Base-by-base conservation (phyloP, 129 eudicot species). In the Saposhnikovia divaricata region DNA sequence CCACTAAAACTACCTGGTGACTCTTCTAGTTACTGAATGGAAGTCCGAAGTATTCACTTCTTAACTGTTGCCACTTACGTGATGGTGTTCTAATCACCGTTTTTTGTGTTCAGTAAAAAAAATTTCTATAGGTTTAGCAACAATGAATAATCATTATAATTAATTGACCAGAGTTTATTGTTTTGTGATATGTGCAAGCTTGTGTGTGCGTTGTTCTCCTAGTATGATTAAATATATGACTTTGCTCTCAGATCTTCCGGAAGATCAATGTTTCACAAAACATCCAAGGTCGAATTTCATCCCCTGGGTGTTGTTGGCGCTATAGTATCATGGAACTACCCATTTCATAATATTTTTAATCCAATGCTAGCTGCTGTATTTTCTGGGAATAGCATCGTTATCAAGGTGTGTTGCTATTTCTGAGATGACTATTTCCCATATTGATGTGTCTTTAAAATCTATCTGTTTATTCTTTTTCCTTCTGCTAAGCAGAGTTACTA, bases 231-330 rank as follows among this genome's bases (percentile, higher is more conserved):
- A 76, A 61, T 55, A 61, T 55, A 73, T 72, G 50, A 59, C 13
- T 38, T 53, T 28, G 68, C 55, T 82, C 42, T 80, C 78, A 95
- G 98, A 85, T 87, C 93, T 39, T 87, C 84, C 86, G 97, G 98
- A 86, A 90, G 97, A 81, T 95, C 98, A 86, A 95, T 95, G 98
- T 82, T 95, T 89, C 96, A 95, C 86, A 95, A 95, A 87, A 85
- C 75, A 84, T 83, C 98, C 77, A 92, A 83, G 81, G 98, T 95
- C 86, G 98, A 95, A 77, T 95, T 90, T 89, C 89, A 92, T 78
- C 98, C 98, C 42, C 89, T 92, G 78, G 98, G 98, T 88, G 98
- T 95, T 72, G 83, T 95, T 90, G 98, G 98, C 78, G 98, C 98
- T 39, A 95, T 95, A 61, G 98, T 95, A 47, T 95, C 98, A n/a